Percentiles rank a stretch among this genome's conserved stretches.
Evolutionary conservation across 768 basidiomycete genomes (phyloP).

Genomic region (Kwoniella sp.): DNA sequence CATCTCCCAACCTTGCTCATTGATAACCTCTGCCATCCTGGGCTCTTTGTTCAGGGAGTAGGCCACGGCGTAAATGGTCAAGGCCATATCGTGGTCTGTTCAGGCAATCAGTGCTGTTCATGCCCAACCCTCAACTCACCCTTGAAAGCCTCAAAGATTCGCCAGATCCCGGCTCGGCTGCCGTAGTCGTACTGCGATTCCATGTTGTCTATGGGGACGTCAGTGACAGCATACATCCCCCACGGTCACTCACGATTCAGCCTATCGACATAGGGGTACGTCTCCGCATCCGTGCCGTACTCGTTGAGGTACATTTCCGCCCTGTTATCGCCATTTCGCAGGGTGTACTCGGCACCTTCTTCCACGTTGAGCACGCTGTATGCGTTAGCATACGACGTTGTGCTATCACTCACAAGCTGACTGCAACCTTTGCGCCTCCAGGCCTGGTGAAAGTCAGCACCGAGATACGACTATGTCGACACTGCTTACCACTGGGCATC

Average conservation of each 20-base stretch:
- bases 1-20: conserved; percentile 30
- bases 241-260: conserved; percentile 2
- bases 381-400: background rate
- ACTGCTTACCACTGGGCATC: background rate
- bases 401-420: background rate
- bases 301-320: conserved; percentile 33
- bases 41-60: conserved; percentile 29
- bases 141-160: conserved; percentile 34
- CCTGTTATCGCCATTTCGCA: conserved; percentile 32
- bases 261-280: background rate
- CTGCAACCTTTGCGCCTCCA: background rate
- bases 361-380: conserved; percentile 10
- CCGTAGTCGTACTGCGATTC: conserved; percentile 43
- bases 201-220: conserved; percentile 35
- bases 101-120: background rate
- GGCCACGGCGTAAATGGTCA: conserved; percentile 32
- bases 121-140: background rate
- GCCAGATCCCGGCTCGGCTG: conserved; percentile 39
- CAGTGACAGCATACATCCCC: too few relatives aligned
- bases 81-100: conserved; percentile 15
- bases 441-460: background rate
- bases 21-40: conserved; percentile 15
- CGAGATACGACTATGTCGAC: background rate
- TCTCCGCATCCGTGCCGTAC: conserved; percentile 23
- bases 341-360: conserved; percentile 29